These are phyloP conservation scores for Inga laurina DNA, from an alignment of 306 rosid species.

Conservation along the genomic window DNA sequence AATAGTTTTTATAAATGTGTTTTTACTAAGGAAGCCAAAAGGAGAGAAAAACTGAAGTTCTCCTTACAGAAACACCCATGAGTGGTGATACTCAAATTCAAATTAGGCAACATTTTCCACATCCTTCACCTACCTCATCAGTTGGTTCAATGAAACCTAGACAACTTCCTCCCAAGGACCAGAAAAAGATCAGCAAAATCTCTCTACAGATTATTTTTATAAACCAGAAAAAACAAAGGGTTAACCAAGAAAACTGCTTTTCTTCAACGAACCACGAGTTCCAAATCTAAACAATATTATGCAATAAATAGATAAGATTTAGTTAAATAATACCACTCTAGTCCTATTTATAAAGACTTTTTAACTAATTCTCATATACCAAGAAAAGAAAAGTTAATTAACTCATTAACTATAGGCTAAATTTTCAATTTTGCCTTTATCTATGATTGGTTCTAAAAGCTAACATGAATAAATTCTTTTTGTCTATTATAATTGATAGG, in stretches of 20 bases:
- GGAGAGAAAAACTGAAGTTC: not conserved
- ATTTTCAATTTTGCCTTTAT: too few species aligned
- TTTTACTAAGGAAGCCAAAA: not conserved
- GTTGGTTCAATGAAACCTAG: not conserved
- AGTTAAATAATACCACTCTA: not conserved
- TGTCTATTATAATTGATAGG: too few species aligned
- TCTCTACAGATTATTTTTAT: not conserved
- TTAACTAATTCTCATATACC: too few species aligned
- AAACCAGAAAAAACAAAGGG: constrained; percentile 12
- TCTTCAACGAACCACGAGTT: not conserved
- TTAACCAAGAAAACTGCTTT: not conserved
- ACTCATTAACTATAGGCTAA: too few species aligned
- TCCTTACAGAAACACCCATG: not conserved
- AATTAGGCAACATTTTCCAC: constrained; percentile 15
- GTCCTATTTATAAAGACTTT: too few species aligned
- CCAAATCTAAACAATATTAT: not conserved
- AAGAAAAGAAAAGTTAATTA: too few species aligned
- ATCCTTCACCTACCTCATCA: constrained; percentile 3
- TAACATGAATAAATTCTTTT: too few species aligned
- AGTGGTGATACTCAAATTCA: not conserved
- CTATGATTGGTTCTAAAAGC: too few species aligned
- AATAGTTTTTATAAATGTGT: not conserved
- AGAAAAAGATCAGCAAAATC: not conserved
- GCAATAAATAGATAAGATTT: not conserved
- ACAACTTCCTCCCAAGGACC: not conserved